These are phyloP conservation scores for Epichloe scottii DNA, from an alignment of 2,329 filamentous ascomycete genomes.

Conservation along the genomic window DNA sequence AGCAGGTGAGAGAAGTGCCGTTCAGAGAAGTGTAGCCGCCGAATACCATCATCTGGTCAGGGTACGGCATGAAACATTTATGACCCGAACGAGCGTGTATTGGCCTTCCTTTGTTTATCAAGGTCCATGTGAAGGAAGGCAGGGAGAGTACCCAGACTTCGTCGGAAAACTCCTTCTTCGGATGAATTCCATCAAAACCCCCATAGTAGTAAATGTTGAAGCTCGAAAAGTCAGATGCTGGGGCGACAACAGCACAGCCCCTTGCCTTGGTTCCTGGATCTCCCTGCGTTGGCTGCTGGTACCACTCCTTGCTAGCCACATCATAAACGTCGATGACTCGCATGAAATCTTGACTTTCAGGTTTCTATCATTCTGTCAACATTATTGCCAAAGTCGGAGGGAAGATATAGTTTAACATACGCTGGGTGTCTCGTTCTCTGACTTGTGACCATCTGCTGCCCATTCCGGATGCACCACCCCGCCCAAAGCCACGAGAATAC, in stretches of 20 bases:
- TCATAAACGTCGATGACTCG: slow-evolving; percentile 66
- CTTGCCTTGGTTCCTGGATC: slow-evolving; percentile 46
- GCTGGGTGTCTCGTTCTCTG: slow-evolving; percentile 18
- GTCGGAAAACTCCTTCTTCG: slow-evolving; percentile 32
- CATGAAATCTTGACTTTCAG: slow-evolving; percentile 59
- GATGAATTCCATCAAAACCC: slow-evolving; percentile 48
- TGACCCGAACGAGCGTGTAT: slow-evolving; percentile 56
- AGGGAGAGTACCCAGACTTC: slow-evolving; percentile 74
- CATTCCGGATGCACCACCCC: slow-evolving; percentile 55
- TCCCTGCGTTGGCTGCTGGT: slow-evolving; percentile 51
- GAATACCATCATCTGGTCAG: slow-evolving; percentile 68
- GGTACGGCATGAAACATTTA: slow-evolving; percentile 62
- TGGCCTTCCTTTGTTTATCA: slow-evolving; percentile 31
- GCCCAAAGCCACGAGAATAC: slow-evolving; percentile 65
- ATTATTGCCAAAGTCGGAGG: background rate
- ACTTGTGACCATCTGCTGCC: slow-evolving; percentile 13
- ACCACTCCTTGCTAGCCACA: slow-evolving; percentile 55
- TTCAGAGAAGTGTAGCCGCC: slow-evolving; percentile 45
- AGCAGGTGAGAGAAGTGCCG: slow-evolving; percentile 25
- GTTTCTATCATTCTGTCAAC: slow-evolving; percentile 28
- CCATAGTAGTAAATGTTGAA: slow-evolving; percentile 81
- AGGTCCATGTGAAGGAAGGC: slow-evolving; percentile 70
- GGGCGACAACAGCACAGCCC: slow-evolving; percentile 64
- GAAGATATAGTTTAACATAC: slow-evolving; percentile 14
- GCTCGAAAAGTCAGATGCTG: slow-evolving; percentile 57